Evolutionary conservation across 2,329 filamentous ascomycete genomes (phyloP).

Genomic region (Stachybotrys chlorohalonatus): DNA sequence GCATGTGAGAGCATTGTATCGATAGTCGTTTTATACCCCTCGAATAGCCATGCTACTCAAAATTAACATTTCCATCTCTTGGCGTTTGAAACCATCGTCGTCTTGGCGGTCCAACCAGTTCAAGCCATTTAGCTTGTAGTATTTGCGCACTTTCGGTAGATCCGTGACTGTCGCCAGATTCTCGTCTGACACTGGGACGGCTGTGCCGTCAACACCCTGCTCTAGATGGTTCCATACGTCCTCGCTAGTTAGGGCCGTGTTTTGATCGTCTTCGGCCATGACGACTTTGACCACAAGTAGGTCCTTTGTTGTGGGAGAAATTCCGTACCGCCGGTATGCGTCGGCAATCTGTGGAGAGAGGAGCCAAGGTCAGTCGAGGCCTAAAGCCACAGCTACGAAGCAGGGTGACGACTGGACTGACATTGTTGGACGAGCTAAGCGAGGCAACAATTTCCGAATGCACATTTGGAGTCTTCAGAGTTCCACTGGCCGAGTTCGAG

Average conservation of each 20-base stretch:
- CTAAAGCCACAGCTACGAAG: not conserved
- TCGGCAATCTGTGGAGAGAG: conserved; percentile 63
- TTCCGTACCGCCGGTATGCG: conserved; percentile 81
- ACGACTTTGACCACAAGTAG: conserved; percentile 78
- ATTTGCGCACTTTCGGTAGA: conserved; percentile 63
- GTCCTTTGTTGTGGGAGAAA: conserved; percentile 58
- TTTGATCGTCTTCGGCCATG: conserved; percentile 32
- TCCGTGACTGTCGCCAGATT: conserved; percentile 53
- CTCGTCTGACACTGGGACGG: conserved; percentile 52
- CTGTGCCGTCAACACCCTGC: conserved; percentile 51
- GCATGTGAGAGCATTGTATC: not conserved
- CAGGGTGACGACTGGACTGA: conserved; percentile 20
- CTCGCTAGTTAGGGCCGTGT: conserved; percentile 26
- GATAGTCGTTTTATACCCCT: conserved; percentile 18
- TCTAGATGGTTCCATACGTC: conserved; percentile 50
- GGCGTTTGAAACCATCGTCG: conserved; percentile 32
- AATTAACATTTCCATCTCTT: conserved; percentile 59
- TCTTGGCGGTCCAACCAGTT: conserved; percentile 37
- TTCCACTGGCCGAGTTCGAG: conserved; percentile 49
- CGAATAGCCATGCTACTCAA: conserved; percentile 64
- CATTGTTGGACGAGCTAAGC: conserved; percentile 76
- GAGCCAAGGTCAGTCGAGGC: no score
- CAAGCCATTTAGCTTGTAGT: conserved; percentile 72
- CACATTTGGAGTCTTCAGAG: conserved; percentile 71
- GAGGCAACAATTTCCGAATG: conserved; percentile 83